These are phyloP conservation scores for Talaromyces sp. DNA, from an alignment of 2,329 filamentous ascomycete species.

Conservation along the genomic window DNA sequence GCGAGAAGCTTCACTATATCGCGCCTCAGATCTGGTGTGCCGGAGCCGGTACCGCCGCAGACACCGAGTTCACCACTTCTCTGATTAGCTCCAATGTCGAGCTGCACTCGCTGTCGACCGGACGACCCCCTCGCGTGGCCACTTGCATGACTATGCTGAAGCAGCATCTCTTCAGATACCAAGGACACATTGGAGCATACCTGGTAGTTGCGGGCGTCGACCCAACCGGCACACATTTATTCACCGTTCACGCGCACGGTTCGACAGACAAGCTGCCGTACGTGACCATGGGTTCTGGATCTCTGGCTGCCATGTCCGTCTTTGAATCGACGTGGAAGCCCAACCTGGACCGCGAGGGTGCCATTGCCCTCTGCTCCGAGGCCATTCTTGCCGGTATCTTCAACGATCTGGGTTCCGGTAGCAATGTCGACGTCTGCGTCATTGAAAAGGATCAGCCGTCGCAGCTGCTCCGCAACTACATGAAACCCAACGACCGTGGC, in stretches of 20 bases:
- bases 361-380: slow-evolving; percentile 75
- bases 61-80: slow-evolving; percentile 98
- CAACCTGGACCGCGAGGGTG: slow-evolving; percentile 69
- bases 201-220: slow-evolving; percentile 95
- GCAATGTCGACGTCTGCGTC: slow-evolving; percentile 93
- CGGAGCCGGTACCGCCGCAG: slow-evolving; percentile 92
- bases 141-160: slow-evolving; percentile 99
- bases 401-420: slow-evolving; percentile 95
- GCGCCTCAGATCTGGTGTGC: slow-evolving; percentile 98
- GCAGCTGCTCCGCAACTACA: slow-evolving; percentile 78
- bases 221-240: slow-evolving; percentile 89
- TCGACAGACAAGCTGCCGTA: slow-evolving; percentile 98
- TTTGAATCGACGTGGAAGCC: slow-evolving; percentile 96
- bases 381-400: slow-evolving; percentile 97
- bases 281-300: slow-evolving; percentile 97
- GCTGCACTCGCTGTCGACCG: slow-evolving; percentile 91
- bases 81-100: slow-evolving; percentile 98
- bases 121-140: slow-evolving; percentile 92
- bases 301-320: slow-evolving; percentile 92
- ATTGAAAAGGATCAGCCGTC: slow-evolving; percentile 96
- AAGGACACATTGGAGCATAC: slow-evolving; percentile 96
- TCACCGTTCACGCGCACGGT: slow-evolving; percentile 97
- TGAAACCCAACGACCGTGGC: slow-evolving; percentile 85
- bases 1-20: slow-evolving; percentile 99
- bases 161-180: slow-evolving; percentile 98